Conservation (phyloP, 441 rosid genomes). For the Capsella rubella region DNA sequence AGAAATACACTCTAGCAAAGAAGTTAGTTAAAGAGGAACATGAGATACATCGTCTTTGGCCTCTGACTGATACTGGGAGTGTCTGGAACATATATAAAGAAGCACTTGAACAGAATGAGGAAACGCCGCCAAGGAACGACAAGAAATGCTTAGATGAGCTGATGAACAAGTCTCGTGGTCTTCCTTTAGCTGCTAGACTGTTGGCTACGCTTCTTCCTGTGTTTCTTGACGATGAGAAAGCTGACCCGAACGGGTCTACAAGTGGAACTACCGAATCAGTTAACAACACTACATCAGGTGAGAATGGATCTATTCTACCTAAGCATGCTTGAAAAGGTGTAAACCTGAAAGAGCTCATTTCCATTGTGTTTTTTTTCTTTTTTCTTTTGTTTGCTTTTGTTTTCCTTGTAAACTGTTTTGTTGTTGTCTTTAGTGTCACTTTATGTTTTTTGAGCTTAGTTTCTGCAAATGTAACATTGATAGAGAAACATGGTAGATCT, state of each 20-base stretch:
- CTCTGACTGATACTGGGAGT: constrained; percentile 42
- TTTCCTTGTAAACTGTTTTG: neutral
- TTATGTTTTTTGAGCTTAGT: no score
- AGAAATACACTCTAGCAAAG: constrained; percentile 11
- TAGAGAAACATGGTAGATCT: no score
- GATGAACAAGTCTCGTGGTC: constrained; percentile 52
- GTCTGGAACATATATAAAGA: constrained; percentile 54
- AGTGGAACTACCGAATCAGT: neutral
- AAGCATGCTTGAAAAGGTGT: neutral
- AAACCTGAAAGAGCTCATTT: neutral
- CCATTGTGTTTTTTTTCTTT: neutral
- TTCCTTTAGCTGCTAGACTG: constrained; percentile 49
- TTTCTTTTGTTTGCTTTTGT: neutral
- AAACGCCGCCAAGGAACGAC: constrained; percentile 39
- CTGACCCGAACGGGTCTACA: neutral
- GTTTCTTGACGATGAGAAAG: constrained; percentile 24
- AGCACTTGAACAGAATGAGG: neutral
- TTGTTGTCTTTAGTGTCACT: no score
- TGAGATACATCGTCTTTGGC: constrained; percentile 46
- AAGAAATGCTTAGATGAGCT: constrained; percentile 46
- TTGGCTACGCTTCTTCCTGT: constrained; percentile 41
- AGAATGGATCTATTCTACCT: neutral
- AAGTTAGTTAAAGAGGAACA: constrained; percentile 47
- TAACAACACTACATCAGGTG: neutral
- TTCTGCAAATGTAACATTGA: no score